Conservation (phyloP, 345 rosid genomes). For the Stellera chamaejasme region DNA sequence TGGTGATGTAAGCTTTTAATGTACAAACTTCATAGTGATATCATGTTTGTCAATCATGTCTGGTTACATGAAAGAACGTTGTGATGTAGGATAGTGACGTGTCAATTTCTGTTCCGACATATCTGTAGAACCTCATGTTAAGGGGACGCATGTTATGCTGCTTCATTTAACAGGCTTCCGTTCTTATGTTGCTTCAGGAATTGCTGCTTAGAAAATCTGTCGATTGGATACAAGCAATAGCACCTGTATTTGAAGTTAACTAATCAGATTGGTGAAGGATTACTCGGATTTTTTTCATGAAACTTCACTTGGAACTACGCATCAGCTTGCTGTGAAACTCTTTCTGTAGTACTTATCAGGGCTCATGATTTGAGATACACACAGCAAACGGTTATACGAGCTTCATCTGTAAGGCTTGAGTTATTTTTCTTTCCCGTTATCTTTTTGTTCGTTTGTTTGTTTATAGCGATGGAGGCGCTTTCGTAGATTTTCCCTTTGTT, state of each 20-base stretch:
- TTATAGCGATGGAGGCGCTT: conserved; percentile 14
- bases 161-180: conserved; percentile 1
- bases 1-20: too few species aligned
- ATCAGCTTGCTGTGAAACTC: conserved; percentile 25
- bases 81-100: too few species aligned
- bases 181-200: conserved; percentile 34
- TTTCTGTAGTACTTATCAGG: conserved; percentile 33
- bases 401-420: conserved; percentile 44
- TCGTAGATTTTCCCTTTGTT: conserved; percentile 35
- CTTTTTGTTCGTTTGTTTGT: conserved; percentile 5
- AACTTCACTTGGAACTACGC: conserved; percentile 18
- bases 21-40: too few species aligned
- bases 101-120: not conserved
- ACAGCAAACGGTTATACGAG: conserved; percentile 29
- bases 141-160: conserved; percentile 13
- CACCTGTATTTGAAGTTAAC: conserved; percentile 32
- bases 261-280: conserved; percentile 25
- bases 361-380: conserved; percentile 33
- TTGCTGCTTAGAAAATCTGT: conserved; percentile 58
- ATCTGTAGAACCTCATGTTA: conserved; percentile 25
- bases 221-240: conserved; percentile 28
- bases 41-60: too few species aligned
- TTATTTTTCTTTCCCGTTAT: conserved; percentile 12
- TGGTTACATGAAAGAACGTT: too few species aligned
- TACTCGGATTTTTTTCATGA: conserved; percentile 27